A percentile compares a stretch with the other conserved stretches of the same genome.
phyloP scores from a whole-genome alignment of 2,329 filamentous ascomycete genomes.

The Nemania bipapillata region DNA sequence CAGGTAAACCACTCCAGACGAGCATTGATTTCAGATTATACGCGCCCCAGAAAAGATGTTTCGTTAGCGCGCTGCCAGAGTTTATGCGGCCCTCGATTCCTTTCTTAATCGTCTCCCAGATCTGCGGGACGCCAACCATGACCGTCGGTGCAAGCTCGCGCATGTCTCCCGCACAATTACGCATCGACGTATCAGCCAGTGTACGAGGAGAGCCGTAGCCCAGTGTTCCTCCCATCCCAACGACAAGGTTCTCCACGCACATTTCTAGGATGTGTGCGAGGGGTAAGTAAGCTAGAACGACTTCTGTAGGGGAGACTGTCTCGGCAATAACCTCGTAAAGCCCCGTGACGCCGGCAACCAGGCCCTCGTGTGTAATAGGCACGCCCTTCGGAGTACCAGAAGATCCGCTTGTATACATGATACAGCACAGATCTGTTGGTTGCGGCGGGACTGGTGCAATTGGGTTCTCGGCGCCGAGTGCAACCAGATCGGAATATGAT shows the following conservation, averaged over 20 bases:
- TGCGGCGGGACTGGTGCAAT: constrained; percentile 76
- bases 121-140: constrained; percentile 91
- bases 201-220: constrained; percentile 94
- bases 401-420: constrained; percentile 88
- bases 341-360: constrained; percentile 85
- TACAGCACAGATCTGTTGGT: constrained; percentile 82
- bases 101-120: constrained; percentile 98
- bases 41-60: constrained; percentile 79
- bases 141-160: constrained; percentile 89
- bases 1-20: constrained; percentile 69
- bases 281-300: constrained; percentile 88
- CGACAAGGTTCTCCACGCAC: constrained; percentile 88
- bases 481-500: constrained; percentile 65
- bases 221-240: constrained; percentile 90
- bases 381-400: constrained; percentile 92
- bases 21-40: constrained; percentile 69
- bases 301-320: constrained; percentile 80
- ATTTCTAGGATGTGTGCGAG: constrained; percentile 97
- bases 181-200: constrained; percentile 83
- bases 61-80: constrained; percentile 73
- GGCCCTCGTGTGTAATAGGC: constrained; percentile 80
- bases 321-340: constrained; percentile 80
- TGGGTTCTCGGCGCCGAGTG: constrained; percentile 73
- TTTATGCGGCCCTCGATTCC: constrained; percentile 85
- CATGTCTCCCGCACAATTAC: constrained; percentile 93